Percentiles rank a stretch among this genome's conserved stretches.
Evolutionary conservation across 106 monocot genomes (phyloP).

Genomic region (Ottelia alismoides): DNA sequence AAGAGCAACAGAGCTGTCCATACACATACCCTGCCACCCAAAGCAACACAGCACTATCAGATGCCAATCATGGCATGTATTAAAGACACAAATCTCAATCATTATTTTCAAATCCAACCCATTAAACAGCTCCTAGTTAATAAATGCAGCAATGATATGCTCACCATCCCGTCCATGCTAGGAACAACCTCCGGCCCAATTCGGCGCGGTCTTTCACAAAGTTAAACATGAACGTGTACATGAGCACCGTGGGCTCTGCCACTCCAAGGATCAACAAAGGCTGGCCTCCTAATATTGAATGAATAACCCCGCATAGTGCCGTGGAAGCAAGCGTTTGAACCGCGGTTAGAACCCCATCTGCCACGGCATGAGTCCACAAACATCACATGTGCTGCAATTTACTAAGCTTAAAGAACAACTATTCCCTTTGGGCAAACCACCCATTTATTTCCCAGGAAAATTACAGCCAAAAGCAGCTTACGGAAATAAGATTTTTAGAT

Average conservation of each 20-base stretch:
- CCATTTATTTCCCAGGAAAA: neutral
- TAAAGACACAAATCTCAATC: too few relatives aligned
- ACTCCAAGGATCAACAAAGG: constrained; percentile 78
- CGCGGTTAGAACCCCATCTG: constrained; percentile 66
- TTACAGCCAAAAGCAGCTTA: neutral
- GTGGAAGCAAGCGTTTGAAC: constrained; percentile 84
- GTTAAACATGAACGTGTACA: constrained; percentile 89
- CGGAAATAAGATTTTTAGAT: neutral
- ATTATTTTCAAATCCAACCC: neutral
- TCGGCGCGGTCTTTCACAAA: constrained; percentile 60
- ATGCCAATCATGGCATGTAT: too few relatives aligned
- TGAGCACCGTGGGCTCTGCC: constrained; percentile 80
- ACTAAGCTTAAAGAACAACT: too few relatives aligned
- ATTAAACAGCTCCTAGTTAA: neutral
- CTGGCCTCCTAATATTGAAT: constrained; percentile 74
- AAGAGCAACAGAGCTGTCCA: constrained; percentile 74
- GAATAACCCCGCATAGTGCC: constrained; percentile 64
- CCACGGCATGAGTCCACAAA: neutral
- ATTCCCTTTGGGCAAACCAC: too few relatives aligned
- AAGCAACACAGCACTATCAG: neutral
- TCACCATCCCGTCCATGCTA: constrained; percentile 88
- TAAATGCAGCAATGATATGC: neutral
- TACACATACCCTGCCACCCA: constrained; percentile 63
- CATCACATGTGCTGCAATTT: neutral
- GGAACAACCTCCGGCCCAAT: constrained; percentile 52